Percentiles rank a stretch among this genome's conserved stretches.
phyloP scores from a whole-genome alignment of 2,329 filamentous ascomycete species.

The Botryosphaeria agaves region DNA sequence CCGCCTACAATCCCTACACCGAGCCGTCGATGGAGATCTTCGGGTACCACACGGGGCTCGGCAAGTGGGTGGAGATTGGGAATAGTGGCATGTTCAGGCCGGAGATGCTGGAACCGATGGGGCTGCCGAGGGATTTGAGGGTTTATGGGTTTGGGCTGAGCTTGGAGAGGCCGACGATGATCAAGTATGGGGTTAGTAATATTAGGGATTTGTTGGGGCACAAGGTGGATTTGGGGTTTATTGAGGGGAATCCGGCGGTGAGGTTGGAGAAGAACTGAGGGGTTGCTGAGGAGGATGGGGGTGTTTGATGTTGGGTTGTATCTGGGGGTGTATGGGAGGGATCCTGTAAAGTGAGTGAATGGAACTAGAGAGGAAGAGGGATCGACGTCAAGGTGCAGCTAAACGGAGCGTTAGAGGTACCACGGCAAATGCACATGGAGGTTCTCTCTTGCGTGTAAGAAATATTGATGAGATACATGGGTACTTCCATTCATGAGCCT shows the following conservation, averaged over 20 bases:
- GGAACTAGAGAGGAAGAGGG: no score
- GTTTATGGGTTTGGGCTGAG: constrained; percentile 91
- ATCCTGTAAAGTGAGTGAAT: no score
- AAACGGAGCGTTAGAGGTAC: no score
- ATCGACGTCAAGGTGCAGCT: no score
- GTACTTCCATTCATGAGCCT: no score
- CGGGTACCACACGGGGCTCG: constrained; percentile 75
- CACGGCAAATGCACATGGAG: no score
- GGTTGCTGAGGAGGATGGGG: no score
- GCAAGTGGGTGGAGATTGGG: constrained; percentile 91
- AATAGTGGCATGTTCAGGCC: constrained; percentile 98
- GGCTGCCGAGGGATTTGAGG: constrained; percentile 74
- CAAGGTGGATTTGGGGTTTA: constrained; percentile 87
- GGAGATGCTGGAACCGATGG: constrained; percentile 94
- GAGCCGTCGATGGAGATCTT: constrained; percentile 98
- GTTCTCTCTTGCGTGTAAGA: no score
- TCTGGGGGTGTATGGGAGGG: no score
- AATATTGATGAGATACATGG: no score
- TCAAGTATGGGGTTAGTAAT: constrained; percentile 66
- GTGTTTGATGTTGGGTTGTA: no score
- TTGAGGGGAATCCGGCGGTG: constrained; percentile 81
- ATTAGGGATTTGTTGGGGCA: constrained; percentile 86
- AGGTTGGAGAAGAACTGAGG: constrained; percentile 62
- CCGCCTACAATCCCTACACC: constrained; percentile 88
- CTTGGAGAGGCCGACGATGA: constrained; percentile 93